Evolutionary conservation across 2,329 filamentous ascomycete species (phyloP).

Genomic region (Nemania sp.): DNA sequence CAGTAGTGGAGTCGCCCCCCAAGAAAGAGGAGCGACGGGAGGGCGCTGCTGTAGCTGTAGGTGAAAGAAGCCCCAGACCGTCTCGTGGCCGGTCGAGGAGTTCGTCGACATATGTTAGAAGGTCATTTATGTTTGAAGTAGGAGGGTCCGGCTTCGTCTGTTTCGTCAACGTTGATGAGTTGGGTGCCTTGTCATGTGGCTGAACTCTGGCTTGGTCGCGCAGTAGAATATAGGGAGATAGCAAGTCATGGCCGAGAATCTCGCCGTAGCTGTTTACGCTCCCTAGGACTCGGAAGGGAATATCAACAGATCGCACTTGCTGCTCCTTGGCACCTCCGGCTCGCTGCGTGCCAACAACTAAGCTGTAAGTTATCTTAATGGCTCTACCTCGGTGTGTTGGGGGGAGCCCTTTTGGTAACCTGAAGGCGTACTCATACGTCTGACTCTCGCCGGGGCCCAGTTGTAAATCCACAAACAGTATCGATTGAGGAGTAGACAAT

Average conservation of each 20-base stretch:
- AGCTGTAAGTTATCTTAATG: constrained; percentile 89
- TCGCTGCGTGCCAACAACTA: constrained; percentile 90
- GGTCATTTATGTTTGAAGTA: constrained; percentile 62
- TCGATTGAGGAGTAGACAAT: constrained; percentile 92
- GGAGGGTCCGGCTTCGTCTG: constrained; percentile 38
- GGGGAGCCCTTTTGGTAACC: constrained; percentile 83
- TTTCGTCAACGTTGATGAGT: constrained; percentile 30
- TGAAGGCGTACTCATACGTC: constrained; percentile 85
- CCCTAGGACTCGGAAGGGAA: constrained; percentile 90
- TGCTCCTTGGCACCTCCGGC: constrained; percentile 77
- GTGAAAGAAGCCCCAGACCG: constrained; percentile 69
- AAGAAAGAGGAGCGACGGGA: constrained; percentile 60
- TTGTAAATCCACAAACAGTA: constrained; percentile 91
- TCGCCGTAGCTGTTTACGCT: constrained; percentile 90
- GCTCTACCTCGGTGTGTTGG: constrained; percentile 89
- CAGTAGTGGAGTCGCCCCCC: constrained; percentile 65
- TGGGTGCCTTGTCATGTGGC: constrained; percentile 48
- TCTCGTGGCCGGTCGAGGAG: constrained; percentile 65
- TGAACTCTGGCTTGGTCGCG: constrained; percentile 77
- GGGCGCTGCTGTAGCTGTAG: constrained; percentile 63
- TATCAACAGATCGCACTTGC: constrained; percentile 85
- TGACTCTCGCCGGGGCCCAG: constrained; percentile 87
- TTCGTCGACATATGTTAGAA: constrained; percentile 77
- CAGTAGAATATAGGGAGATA: constrained; percentile 89
- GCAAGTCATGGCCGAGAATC: constrained; percentile 89